Evolutionary conservation across 306 rosid species (phyloP).

Genomic region (Vicia faba): DNA sequence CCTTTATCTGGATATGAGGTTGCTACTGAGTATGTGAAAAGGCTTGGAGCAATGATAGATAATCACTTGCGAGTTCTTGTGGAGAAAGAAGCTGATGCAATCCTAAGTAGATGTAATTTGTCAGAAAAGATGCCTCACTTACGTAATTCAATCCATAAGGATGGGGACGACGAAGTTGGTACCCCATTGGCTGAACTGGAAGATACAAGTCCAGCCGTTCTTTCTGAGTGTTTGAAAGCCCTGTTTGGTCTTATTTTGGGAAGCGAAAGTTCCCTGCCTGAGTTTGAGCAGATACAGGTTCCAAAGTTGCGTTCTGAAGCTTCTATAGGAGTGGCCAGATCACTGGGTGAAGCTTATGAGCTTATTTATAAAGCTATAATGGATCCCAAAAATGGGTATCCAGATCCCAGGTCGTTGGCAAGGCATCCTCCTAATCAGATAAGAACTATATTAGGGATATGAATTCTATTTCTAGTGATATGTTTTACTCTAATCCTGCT

Average conservation of each 20-base stretch:
- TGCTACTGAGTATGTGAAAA: slow-evolving; percentile 75
- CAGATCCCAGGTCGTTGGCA: slow-evolving; percentile 84
- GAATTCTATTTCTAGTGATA: slow-evolving; percentile 35
- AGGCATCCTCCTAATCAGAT: slow-evolving; percentile 99
- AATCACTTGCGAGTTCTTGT: slow-evolving; percentile 71
- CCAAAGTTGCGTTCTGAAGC: slow-evolving; percentile 93
- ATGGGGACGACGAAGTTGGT: slow-evolving; percentile 43
- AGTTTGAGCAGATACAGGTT: slow-evolving; percentile 94
- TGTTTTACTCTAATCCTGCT: slow-evolving; percentile 13
- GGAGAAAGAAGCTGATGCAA: slow-evolving; percentile 75
- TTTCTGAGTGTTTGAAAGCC: slow-evolving; percentile 75
- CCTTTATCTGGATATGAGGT: slow-evolving; percentile 77
- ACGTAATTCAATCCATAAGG: slow-evolving; percentile 44
- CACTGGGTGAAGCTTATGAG: slow-evolving; percentile 79
- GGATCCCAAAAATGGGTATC: slow-evolving; percentile 87
- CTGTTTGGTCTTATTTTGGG: slow-evolving; percentile 89
- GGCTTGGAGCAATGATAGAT: slow-evolving; percentile 73
- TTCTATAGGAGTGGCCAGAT: slow-evolving; percentile 73
- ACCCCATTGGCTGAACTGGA: slow-evolving; percentile 76
- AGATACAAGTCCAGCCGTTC: slow-evolving; percentile 64
- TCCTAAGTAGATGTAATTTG: slow-evolving; percentile 71
- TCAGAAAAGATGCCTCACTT: slow-evolving; percentile 73
- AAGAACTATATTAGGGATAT: slow-evolving; percentile 94
- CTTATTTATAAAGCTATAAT: slow-evolving; percentile 73
- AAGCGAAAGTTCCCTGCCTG: slow-evolving; percentile 81